These are phyloP conservation scores for Eucalyptus curtisii DNA, from an alignment of 345 rosid species.

Conservation along the genomic window DNA sequence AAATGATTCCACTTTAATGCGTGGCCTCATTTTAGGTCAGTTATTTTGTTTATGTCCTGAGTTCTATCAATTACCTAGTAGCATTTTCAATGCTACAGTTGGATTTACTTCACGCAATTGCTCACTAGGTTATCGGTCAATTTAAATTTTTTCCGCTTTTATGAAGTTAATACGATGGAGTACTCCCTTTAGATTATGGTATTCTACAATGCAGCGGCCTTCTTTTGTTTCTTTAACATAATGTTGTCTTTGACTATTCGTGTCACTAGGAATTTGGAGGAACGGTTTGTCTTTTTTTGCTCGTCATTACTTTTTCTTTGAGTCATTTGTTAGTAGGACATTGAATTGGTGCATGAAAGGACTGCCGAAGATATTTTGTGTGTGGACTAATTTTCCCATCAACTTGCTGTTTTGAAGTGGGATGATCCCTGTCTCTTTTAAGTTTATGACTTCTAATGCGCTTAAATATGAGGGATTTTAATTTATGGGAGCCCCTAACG, in stretches of 20 bases:
- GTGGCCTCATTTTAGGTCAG: slow-evolving; percentile 99
- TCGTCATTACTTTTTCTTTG: background rate
- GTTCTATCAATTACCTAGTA: slow-evolving; percentile 39
- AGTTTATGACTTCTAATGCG: background rate
- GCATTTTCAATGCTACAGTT: slow-evolving; percentile 40
- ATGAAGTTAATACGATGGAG: background rate
- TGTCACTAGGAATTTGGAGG: background rate
- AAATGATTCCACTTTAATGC: slow-evolving; percentile 94
- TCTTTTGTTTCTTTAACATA: background rate
- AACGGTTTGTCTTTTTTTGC: background rate
- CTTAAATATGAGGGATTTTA: background rate
- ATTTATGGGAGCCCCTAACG: background rate
- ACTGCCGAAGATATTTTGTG: background rate
- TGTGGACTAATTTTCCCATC: background rate
- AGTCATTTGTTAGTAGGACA: background rate
- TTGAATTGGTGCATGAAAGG: background rate
- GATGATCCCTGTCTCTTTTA: background rate
- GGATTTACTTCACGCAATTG: background rate
- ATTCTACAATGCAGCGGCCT: background rate
- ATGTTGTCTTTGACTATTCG: background rate
- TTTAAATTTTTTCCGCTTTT: background rate
- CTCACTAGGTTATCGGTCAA: background rate
- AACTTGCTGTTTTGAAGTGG: background rate
- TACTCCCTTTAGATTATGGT: background rate
- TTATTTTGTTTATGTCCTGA: slow-evolving; percentile 67